phyloP scores from a whole-genome alignment of 495 filamentous ascomycete species.

The Pseudomonodictys pantanalensis region DNA sequence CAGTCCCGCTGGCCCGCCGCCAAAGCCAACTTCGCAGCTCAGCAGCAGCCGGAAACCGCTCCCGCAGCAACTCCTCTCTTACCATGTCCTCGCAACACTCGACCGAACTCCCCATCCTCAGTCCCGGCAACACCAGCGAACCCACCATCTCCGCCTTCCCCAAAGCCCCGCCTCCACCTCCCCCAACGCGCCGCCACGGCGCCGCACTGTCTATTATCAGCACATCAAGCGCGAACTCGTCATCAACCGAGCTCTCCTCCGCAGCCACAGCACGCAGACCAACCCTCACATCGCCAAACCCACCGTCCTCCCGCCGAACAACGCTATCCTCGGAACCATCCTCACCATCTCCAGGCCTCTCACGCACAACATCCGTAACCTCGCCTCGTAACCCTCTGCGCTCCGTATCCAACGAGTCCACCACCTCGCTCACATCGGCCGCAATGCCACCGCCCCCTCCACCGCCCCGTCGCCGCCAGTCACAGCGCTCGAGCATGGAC shows the following conservation, averaged over 20 bases:
- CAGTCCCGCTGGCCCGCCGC: slow-evolving; percentile 36
- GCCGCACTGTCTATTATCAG: slow-evolving; percentile 2
- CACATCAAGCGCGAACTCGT: slow-evolving; percentile 23
- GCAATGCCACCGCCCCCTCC: slow-evolving; percentile 37
- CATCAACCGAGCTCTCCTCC: slow-evolving; percentile 23
- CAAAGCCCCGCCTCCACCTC: slow-evolving; percentile 35
- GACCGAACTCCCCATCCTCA: slow-evolving; percentile 1
- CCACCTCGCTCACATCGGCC: slow-evolving; percentile 1
- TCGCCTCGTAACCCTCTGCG: slow-evolving; percentile 7
- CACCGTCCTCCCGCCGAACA: slow-evolving; percentile 15
- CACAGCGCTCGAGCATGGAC: slow-evolving; percentile 24
- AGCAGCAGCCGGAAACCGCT: slow-evolving; percentile 16
- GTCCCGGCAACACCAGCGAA: slow-evolving; percentile 8
- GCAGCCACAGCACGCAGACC: slow-evolving; percentile 1
- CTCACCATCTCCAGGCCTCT: slow-evolving; percentile 12
- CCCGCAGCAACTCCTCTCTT: slow-evolving; percentile 35
- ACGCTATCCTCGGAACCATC: slow-evolving; percentile 21
- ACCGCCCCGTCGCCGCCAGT: slow-evolving; percentile 29
- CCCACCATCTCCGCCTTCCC: neutral
- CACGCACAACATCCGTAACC: slow-evolving; percentile 17
- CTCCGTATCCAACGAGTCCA: slow-evolving; percentile 13
- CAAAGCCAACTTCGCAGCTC: slow-evolving; percentile 32
- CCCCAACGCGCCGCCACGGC: slow-evolving; percentile 32
- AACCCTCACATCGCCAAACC: slow-evolving; percentile 22
- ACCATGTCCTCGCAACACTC: slow-evolving; percentile 34